Conservation (phyloP, 2,329 filamentous ascomycete genomes). For the Fusarium musae region DNA sequence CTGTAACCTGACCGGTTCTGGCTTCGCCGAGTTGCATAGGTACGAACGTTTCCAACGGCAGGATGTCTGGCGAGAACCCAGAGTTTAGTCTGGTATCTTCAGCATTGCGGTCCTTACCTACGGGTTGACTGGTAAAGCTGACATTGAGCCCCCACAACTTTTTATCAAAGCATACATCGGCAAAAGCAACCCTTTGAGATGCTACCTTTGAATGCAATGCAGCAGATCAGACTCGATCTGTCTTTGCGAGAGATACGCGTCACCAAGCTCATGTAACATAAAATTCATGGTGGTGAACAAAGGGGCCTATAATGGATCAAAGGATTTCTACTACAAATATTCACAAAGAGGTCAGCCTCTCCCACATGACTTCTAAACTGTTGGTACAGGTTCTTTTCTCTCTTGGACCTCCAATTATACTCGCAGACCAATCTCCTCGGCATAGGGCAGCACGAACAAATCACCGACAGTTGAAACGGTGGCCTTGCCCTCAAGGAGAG, state of each 20-base stretch:
- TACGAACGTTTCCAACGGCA: background rate
- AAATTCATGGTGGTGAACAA: constrained; percentile 12
- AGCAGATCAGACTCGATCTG: background rate
- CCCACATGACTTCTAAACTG: constrained; percentile 54
- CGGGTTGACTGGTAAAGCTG: background rate
- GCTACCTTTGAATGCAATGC: background rate
- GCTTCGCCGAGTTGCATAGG: background rate
- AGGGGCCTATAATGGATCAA: constrained; percentile 44
- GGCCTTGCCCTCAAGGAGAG: constrained; percentile 87
- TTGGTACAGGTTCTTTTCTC: constrained; percentile 56
- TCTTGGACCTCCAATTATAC: constrained; percentile 72
- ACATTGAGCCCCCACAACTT: background rate
- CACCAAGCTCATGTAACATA: constrained; percentile 5
- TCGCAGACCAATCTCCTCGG: constrained; percentile 91
- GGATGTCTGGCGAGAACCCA: background rate
- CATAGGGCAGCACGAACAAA: constrained; percentile 89
- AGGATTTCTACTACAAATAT: constrained; percentile 59
- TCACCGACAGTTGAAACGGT: constrained; percentile 92
- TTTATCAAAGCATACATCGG: background rate
- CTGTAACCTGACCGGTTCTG: constrained; percentile 18
- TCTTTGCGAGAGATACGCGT: background rate
- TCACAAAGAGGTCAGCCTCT: constrained; percentile 54
- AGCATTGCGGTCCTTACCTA: background rate
- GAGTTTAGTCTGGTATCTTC: background rate
- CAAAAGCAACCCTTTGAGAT: background rate